phyloP scores from a whole-genome alignment of 2,329 filamentous ascomycete genomes.

The Fusarium nygamai region DNA sequence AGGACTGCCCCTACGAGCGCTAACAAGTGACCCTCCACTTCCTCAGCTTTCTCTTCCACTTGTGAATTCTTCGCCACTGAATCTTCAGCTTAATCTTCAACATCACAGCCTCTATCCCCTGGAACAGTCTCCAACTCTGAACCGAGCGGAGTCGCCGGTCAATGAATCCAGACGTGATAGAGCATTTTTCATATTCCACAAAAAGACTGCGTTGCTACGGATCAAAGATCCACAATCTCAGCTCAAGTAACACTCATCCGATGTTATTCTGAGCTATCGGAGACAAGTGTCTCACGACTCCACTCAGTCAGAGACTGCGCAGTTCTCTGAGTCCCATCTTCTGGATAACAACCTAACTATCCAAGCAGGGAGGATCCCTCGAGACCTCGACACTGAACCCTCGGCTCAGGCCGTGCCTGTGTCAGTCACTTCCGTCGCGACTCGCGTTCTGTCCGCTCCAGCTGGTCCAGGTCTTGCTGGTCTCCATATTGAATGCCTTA shows the following conservation, averaged over 20 bases:
- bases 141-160: conserved; percentile 13
- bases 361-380: conserved; percentile 36
- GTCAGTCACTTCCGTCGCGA: conserved; percentile 6
- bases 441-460: conserved; percentile 13
- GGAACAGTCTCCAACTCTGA: not conserved
- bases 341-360: not conserved
- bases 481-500: conserved; percentile 19
- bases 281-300: conserved; percentile 43
- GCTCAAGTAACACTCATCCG: conserved; percentile 10
- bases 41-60: not conserved
- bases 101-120: not conserved
- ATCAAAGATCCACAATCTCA: conserved; percentile 22
- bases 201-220: conserved; percentile 31
- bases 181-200: conserved; percentile 6
- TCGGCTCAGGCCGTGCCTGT: conserved; percentile 13
- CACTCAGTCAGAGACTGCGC: conserved; percentile 24
- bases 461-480: conserved; percentile 11
- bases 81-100: not conserved
- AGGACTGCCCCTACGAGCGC: not conserved
- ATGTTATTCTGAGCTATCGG: conserved; percentile 30
- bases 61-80: conserved; percentile 7
- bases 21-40: not conserved
- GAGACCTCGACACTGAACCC: conserved; percentile 4
- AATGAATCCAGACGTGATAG: conserved; percentile 7
- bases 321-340: conserved; percentile 12